These are phyloP conservation scores for Macrolepiota fuliginosa DNA, from an alignment of 768 basidiomycete genomes.

Conservation along the genomic window DNA sequence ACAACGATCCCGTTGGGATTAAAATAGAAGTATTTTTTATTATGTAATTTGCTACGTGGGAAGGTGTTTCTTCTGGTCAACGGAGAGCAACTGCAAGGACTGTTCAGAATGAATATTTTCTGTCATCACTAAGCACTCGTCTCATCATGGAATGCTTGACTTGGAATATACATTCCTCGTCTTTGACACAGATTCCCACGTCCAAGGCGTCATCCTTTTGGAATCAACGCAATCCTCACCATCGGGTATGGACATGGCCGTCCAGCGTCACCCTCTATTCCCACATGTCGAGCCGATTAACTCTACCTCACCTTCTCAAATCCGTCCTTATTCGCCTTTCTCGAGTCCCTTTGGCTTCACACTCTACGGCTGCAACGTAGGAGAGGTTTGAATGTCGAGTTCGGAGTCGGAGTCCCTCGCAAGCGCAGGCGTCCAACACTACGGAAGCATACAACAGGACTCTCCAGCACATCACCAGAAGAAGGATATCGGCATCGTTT, in stretches of 20 bases:
- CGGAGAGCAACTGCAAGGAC: too few relatives aligned
- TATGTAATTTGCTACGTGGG: too few relatives aligned
- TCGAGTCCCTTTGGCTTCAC: neutral
- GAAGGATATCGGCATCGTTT: conserved; percentile 24
- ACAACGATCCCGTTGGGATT: neutral
- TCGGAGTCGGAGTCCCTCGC: neutral
- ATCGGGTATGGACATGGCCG: neutral
- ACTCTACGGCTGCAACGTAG: neutral
- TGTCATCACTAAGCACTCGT: too few relatives aligned
- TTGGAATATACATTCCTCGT: neutral
- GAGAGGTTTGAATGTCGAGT: neutral
- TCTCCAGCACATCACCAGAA: neutral
- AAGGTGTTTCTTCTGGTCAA: too few relatives aligned
- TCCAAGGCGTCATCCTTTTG: neutral
- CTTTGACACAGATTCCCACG: neutral
- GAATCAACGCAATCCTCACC: neutral
- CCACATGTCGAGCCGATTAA: neutral
- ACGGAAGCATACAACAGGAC: neutral
- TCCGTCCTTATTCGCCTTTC: neutral
- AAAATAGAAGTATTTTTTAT: neutral
- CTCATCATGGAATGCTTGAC: too few relatives aligned
- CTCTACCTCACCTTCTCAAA: neutral
- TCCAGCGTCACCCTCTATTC: neutral
- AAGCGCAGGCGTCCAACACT: neutral
- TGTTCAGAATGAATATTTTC: neutral